Percentiles rank a stretch among this genome's conserved stretches.
These are phyloP conservation scores for Wickerhamomyces tratensis DNA, from an alignment of 805 yeast species.

Conservation along the genomic window DNA sequence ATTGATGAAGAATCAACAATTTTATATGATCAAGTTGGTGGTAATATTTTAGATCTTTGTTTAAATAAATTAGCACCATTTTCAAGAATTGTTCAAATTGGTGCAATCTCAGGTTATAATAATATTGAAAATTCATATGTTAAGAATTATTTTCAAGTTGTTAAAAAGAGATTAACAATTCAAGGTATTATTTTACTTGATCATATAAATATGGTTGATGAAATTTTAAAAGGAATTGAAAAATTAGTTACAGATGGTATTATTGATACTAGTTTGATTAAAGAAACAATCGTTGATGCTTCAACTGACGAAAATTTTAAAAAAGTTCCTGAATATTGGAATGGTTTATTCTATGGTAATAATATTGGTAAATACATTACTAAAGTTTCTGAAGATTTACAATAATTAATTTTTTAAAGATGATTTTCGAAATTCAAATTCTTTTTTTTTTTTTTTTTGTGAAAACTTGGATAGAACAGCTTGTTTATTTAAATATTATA, in stretches of 20 bases:
- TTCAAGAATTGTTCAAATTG: conserved; percentile 49
- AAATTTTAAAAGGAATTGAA: conserved; percentile 27
- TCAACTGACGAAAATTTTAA: conserved; percentile 27
- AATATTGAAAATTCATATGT: conserved; percentile 26
- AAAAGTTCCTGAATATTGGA: conserved; percentile 38
- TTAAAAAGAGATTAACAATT: conserved; percentile 39
- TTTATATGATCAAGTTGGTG: conserved; percentile 60
- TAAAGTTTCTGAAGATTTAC: conserved; percentile 21
- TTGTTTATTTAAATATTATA: too few relatives aligned
- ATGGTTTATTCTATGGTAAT: conserved; percentile 31
- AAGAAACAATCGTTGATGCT: conserved; percentile 30
- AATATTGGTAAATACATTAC: conserved; percentile 46
- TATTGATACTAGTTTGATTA: conserved; percentile 25
- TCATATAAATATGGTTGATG: conserved; percentile 14
- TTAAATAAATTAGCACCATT: conserved; percentile 23
- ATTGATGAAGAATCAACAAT: conserved; percentile 41
- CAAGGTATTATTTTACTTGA: conserved; percentile 47
- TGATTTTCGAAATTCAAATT: too few relatives aligned
- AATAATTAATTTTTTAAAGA: too few relatives aligned
- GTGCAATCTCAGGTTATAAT: conserved; percentile 52
- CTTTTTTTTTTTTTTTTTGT: too few relatives aligned
- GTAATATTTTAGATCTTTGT: conserved; percentile 39
- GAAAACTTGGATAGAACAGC: too few relatives aligned
- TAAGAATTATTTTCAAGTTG: conserved; percentile 31
- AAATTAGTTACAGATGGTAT: conserved; percentile 31